Evolutionary conservation across 306 rosid species (phyloP), one percentile per base, ranked within the genome.

Genomic region (Corylus heterophylla): DNA sequence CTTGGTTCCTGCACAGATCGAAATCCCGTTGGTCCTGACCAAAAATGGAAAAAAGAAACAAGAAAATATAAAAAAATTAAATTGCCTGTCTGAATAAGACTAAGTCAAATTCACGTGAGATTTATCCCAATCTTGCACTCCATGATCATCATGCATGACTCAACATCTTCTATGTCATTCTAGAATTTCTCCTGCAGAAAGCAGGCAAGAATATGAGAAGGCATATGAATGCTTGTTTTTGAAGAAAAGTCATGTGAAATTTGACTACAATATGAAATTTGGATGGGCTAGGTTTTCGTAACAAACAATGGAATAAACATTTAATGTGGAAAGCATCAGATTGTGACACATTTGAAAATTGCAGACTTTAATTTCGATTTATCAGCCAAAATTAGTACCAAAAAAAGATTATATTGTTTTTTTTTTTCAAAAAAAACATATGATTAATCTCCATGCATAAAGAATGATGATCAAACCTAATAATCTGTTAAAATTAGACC

Each of bases 401-500:
- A 31, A 31, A 31, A 31, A 31, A 31, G 35, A 31, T 31, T 31
- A 31, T 31, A 31, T 31, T 31, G 35, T 31, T 31, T 31, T 31
- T 31, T 3, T 31, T 31, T 31, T 17, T 22, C 25, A 22, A 22
- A 8, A 9, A 12, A 17, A 27, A 4, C 39, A 56, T 25, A 42
- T 67, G 59, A 73, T 47, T 29, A 78, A 71, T 49, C 76, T 82
- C 56, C 54, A 78, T 62, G 31, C 11, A 55, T 27, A 3, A 76
- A 64, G 79, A 75, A 54, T 68, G 70, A 70, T 83, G 79, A 80
- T 76, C 74, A 52, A 73, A 82, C 79, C 90, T 58, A 86, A 74
- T 58, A 86, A 74, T 56, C 45, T 74, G 13, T 83, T 55, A 37
- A 25, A 35, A 7, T 31, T 7, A 31, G 20, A 63, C 45, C 69